Percentiles rank a stretch among this genome's conserved stretches.
phyloP scores from a whole-genome alignment of 495 filamentous ascomycete species.

The Chaetomium fimeti region DNA sequence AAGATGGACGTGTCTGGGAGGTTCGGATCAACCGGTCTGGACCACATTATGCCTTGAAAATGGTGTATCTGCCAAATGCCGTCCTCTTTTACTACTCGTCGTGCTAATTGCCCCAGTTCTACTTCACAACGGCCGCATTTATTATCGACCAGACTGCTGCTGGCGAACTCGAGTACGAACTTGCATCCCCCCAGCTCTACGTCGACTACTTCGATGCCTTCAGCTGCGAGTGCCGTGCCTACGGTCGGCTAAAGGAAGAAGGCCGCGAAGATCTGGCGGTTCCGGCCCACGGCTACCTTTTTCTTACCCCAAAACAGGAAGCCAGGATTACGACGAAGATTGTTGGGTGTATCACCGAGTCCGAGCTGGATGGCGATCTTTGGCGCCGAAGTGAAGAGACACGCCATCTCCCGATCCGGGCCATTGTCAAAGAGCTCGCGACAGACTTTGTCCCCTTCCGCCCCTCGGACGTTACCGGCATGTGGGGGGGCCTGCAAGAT shows the following conservation, averaged over 20 bases:
- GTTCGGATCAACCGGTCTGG: no score
- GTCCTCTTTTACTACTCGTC: no score
- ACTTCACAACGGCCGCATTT: no score
- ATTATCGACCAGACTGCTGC: no score
- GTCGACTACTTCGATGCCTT: constrained; percentile 21
- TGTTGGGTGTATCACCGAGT: neutral
- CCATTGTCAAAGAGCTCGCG: constrained; percentile 24
- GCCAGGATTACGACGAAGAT: neutral
- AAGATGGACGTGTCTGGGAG: no score
- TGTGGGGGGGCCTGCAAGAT: constrained; percentile 19
- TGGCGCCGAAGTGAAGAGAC: constrained; percentile 10
- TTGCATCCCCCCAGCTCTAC: constrained; percentile 11
- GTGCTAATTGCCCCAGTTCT: no score
- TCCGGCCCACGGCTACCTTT: constrained; percentile 23
- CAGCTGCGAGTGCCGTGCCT: constrained; percentile 25
- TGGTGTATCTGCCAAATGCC: no score
- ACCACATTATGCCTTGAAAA: no score
- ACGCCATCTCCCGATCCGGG: constrained; percentile 8
- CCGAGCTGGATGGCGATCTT: neutral
- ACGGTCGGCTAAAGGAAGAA: constrained; percentile 24
- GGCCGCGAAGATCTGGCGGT: constrained; percentile 19
- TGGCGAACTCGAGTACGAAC: neutral
- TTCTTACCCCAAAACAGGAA: constrained; percentile 20
- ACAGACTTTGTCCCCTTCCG: neutral
- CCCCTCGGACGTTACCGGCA: neutral